Evolutionary conservation across 2,329 filamentous ascomycete genomes (phyloP), one percentile per base, ranked within the genome.

Genomic region (Aspergillus fischeri): DNA sequence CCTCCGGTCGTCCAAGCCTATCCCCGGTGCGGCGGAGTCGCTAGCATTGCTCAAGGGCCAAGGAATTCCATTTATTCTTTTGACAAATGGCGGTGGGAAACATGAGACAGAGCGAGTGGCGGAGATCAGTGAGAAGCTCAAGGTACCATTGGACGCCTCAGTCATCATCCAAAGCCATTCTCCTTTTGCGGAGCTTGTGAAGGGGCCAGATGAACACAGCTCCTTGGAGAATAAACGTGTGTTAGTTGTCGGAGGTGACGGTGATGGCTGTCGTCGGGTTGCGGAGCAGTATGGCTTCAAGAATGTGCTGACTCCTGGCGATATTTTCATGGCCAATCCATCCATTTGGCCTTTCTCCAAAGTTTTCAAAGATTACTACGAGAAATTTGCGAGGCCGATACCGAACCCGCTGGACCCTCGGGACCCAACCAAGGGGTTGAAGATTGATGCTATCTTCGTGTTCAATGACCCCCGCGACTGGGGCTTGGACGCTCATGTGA

Each of bases 391-490:
- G 59, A 53, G 68, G 52, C 70, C 71, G 54, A 57, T 76, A 28
- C 65, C 73, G 25, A 63, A 72, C 48, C 73, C 71, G 6, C 65
- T 75, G 50, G 68, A 74, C 42, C 60, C 67, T 1, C 68, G 71
- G 17, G 77, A 79, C 58, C 79, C 73, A 2, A 74, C 73, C 0
- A 76, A 78, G 14, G 81, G 79, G 20, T 81, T 93, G 50, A 92
- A 91, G 65, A 88, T 99, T 64, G 91, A 96, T 69, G 92, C 92
- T 28, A 85, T 97, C 28, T 89, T 97, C 67, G 89, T 97, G 6
- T 97, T 93, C 81, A 96, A 96, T 72, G 94, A 97, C 74, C 92
- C 94, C 3, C 85, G 94, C 55, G 94, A 99, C 78, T 99, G 94
- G 94, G 92, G 90, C 0, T 82, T 97, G 9, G 93, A 97, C 73